Evolutionary conservation across 2,329 filamentous ascomycete genomes (phyloP).

Genomic region (Coniochaeta ligniaria): DNA sequence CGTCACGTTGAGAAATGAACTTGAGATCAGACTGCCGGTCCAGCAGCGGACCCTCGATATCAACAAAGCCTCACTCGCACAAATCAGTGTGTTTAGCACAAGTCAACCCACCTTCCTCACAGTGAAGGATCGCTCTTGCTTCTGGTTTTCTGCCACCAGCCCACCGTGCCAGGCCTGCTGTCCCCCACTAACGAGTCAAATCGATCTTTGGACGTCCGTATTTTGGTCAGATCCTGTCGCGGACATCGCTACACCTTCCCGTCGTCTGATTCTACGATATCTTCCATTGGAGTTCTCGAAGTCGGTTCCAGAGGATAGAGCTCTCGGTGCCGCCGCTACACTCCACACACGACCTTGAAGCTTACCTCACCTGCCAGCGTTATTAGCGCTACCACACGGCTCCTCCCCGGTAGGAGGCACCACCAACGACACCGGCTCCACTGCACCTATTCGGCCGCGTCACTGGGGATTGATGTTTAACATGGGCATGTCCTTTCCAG

Average conservation of each 20-base stretch:
- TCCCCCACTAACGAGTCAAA: neutral
- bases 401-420: no score
- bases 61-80: no score
- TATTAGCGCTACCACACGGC: no score
- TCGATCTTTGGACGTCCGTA: no score
- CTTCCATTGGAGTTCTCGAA: neutral
- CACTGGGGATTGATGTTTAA: neutral
- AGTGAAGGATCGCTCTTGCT: neutral
- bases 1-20: no score
- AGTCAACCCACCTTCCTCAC: neutral
- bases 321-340: neutral
- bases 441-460: neutral
- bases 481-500: neutral
- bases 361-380: no score
- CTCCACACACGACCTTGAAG: no score
- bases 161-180: conserved; percentile 2
- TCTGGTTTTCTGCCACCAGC: neutral
- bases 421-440: no score
- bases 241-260: neutral
- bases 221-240: no score
- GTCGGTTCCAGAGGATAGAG: neutral
- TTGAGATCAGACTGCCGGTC: no score
- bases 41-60: no score
- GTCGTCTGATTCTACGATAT: neutral
- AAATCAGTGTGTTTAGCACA: neutral